Conservation (phyloP, 2,329 filamentous ascomycete species). For the Xylaria hypoxylon region DNA sequence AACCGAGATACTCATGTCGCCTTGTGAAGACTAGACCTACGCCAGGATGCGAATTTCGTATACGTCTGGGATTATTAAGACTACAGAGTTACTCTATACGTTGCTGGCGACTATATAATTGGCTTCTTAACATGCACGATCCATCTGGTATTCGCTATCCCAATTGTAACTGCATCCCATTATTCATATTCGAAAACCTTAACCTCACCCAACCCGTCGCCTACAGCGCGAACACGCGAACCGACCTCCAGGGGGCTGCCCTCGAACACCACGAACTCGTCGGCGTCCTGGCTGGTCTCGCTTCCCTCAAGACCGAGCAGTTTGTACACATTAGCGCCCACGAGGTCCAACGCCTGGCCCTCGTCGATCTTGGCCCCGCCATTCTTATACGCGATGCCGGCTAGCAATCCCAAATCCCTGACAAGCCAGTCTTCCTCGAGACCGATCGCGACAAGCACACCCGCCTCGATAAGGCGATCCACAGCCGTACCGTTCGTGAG, state of each 20-base stretch:
- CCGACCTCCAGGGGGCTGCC: slow-evolving; percentile 72
- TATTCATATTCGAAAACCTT: slow-evolving; percentile 51
- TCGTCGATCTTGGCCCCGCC: slow-evolving; percentile 65
- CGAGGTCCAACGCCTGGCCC: slow-evolving; percentile 66
- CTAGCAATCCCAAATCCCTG: slow-evolving; percentile 68
- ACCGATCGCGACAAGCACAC: slow-evolving; percentile 68
- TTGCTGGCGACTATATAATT: background rate
- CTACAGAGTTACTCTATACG: no score
- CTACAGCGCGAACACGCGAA: slow-evolving; percentile 65
- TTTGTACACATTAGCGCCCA: slow-evolving; percentile 67
- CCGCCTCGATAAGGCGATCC: slow-evolving; percentile 68
- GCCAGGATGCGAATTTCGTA: no score
- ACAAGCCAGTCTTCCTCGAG: slow-evolving; percentile 72
- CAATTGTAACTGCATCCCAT: background rate
- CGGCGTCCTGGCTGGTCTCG: slow-evolving; percentile 36
- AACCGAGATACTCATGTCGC: no score
- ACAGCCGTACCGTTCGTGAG: slow-evolving; percentile 73
- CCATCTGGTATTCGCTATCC: background rate
- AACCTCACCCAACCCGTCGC: slow-evolving; percentile 55
- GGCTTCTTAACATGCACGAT: background rate
- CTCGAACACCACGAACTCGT: slow-evolving; percentile 72
- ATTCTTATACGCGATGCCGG: slow-evolving; percentile 70
- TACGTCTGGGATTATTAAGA: no score
- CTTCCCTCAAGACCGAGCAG: slow-evolving; percentile 63
- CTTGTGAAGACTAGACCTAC: no score